Evolutionary conservation across 371 early-diverging fungal genomes (phyloP).

Genomic region (Zychaea mexicana): DNA sequence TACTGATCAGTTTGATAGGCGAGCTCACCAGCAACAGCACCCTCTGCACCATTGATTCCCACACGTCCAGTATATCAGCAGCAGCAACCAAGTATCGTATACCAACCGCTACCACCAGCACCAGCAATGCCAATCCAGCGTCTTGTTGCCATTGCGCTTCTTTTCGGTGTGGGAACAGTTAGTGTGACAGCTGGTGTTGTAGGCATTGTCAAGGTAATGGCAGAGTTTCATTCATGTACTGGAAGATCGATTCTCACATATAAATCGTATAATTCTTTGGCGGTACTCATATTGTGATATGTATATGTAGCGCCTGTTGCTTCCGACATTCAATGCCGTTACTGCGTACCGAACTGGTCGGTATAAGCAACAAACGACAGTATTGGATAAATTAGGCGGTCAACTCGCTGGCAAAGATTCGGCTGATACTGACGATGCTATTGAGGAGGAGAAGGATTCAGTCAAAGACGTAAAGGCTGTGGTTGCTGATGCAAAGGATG

Average conservation of each 20-base stretch:
- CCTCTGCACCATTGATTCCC: conserved; percentile 11
- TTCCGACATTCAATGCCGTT: conserved; percentile 16
- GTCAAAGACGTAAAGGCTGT: not conserved
- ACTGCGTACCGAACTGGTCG: conserved; percentile 15
- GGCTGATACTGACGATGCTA: not conserved
- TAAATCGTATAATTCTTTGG: too few relatives aligned
- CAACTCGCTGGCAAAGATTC: conserved; percentile 5
- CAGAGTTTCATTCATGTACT: too few relatives aligned
- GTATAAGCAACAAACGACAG: conserved; percentile 11
- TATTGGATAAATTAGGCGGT: conserved; percentile 10
- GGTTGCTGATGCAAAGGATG: not conserved
- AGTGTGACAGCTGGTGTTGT: conserved; percentile 40
- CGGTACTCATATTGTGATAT: too few relatives aligned
- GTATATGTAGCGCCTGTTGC: conserved; percentile 17
- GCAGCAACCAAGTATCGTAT: conserved; percentile 18
- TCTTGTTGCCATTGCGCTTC: conserved; percentile 36
- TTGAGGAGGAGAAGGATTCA: not conserved
- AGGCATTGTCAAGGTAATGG: conserved; percentile 46
- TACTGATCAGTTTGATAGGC: not conserved
- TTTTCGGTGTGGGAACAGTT: conserved; percentile 42
- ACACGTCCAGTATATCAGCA: conserved; percentile 12
- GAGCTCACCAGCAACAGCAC: not conserved
- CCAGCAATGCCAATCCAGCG: conserved; percentile 34
- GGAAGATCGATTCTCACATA: too few relatives aligned
- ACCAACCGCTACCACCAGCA: conserved; percentile 31